Evolutionary conservation across 2,329 filamentous ascomycete species (phyloP).

Genomic region (Rachicladosporium sp.): DNA sequence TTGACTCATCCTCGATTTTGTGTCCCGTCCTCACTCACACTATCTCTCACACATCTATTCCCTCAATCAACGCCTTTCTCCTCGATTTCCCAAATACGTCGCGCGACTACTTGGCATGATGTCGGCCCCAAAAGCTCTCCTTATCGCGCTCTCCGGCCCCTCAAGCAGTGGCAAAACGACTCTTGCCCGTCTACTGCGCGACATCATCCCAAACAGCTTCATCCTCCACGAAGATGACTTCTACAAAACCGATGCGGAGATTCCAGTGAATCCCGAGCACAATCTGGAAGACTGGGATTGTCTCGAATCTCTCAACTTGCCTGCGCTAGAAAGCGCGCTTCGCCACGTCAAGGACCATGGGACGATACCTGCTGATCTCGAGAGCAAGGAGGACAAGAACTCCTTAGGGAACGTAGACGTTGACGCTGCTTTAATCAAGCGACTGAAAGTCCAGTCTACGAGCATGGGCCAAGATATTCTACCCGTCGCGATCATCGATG

Average conservation of each 20-base stretch:
- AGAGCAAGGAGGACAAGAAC: slow-evolving; percentile 49
- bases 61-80: neutral
- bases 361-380: slow-evolving; percentile 40
- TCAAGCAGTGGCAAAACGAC: slow-evolving; percentile 95
- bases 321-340: slow-evolving; percentile 54
- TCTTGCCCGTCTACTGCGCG: slow-evolving; percentile 68
- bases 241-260: slow-evolving; percentile 67
- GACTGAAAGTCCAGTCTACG: slow-evolving; percentile 19
- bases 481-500: slow-evolving; percentile 64
- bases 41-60: too few relatives aligned
- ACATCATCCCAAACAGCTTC: slow-evolving; percentile 61
- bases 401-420: slow-evolving; percentile 33
- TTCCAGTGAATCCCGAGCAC: slow-evolving; percentile 27
- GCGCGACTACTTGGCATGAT: neutral
- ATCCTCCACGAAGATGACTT: slow-evolving; percentile 96
- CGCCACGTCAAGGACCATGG: slow-evolving; percentile 58
- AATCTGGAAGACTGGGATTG: slow-evolving; percentile 87
- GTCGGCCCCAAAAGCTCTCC: slow-evolving; percentile 9
- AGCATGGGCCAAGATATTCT: slow-evolving; percentile 13
- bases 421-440: slow-evolving; percentile 16
- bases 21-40: too few relatives aligned
- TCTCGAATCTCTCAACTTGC: slow-evolving; percentile 61
- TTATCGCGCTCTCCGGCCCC: slow-evolving; percentile 76
- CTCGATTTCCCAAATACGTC: too few relatives aligned
- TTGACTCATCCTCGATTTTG: too few relatives aligned